Evolutionary conservation across 306 rosid genomes (phyloP).

Genomic region (Acacia crassicarpa): DNA sequence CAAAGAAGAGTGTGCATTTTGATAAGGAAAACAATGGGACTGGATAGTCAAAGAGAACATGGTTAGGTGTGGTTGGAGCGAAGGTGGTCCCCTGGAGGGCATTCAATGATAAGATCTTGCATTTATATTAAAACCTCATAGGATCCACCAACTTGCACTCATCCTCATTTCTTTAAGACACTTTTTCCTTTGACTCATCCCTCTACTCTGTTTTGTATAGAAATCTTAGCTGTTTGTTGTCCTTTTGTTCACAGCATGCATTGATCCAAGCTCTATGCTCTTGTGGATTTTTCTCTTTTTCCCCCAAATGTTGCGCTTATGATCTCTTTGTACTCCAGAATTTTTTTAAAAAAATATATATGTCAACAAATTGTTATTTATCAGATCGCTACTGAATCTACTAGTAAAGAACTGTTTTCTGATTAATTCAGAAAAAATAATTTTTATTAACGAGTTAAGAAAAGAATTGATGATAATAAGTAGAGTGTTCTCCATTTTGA

Average conservation of each 20-base stretch:
- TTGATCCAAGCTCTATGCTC: not conserved
- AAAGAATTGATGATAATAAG: no score
- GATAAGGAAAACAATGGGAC: not conserved
- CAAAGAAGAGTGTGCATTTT: no score
- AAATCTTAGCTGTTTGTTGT: constrained; percentile 4
- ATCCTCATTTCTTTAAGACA: constrained; percentile 12
- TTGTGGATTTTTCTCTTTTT: no score
- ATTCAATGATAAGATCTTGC: constrained; percentile 37
- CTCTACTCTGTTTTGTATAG: constrained; percentile 25
- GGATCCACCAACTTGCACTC: constrained; percentile 14
- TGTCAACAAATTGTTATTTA: not conserved
- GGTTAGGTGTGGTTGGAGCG: constrained; percentile 22
- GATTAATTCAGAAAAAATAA: no score
- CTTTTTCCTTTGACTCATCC: constrained; percentile 12
- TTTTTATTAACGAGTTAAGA: not conserved
- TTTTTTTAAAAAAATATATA: no score
- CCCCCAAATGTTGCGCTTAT: not conserved
- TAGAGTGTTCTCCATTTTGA: no score
- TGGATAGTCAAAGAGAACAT: constrained; percentile 37
- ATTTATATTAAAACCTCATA: constrained; percentile 28
- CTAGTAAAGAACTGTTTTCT: no score
- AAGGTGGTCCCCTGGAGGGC: constrained; percentile 46
- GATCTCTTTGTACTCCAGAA: not conserved
- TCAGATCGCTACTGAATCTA: no score
- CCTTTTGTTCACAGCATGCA: not conserved